Conservation (phyloP, 257 asterid species). For the Verbascum thapsus region DNA sequence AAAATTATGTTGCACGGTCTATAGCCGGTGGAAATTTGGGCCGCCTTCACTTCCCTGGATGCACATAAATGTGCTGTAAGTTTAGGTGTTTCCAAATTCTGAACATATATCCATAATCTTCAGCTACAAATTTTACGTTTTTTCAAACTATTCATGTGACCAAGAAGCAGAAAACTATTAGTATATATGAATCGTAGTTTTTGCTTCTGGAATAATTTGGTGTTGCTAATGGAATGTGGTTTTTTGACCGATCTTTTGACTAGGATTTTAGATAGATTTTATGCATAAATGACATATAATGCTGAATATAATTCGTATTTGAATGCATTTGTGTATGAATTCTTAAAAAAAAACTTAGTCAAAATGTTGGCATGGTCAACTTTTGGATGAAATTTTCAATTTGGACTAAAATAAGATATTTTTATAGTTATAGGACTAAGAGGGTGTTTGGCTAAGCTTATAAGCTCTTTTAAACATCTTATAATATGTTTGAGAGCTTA, state of each 20-base stretch:
- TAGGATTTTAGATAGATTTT: no score
- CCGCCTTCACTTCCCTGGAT: slow-evolving; percentile 77
- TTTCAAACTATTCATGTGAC: slow-evolving; percentile 27
- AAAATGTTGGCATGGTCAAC: no score
- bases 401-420: no score
- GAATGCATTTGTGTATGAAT: no score
- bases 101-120: slow-evolving; percentile 34
- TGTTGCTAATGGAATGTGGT: slow-evolving; percentile 1
- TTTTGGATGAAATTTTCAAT: no score
- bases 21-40: slow-evolving; percentile 93
- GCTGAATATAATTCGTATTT: no score
- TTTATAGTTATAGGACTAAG: no score
- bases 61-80: slow-evolving; percentile 46
- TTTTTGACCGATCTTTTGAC: background rate
- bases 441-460: no score
- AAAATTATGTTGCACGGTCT: slow-evolving; percentile 86
- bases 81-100: slow-evolving; percentile 44
- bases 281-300: no score
- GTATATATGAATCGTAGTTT: slow-evolving; percentile 35
- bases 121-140: slow-evolving; percentile 31
- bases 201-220: slow-evolving; percentile 23
- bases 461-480: no score
- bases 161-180: slow-evolving; percentile 41
- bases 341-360: no score
- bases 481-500: no score